phyloP scores from a whole-genome alignment of 2,329 filamentous ascomycete species.

The Arthrocladium fulminans region DNA sequence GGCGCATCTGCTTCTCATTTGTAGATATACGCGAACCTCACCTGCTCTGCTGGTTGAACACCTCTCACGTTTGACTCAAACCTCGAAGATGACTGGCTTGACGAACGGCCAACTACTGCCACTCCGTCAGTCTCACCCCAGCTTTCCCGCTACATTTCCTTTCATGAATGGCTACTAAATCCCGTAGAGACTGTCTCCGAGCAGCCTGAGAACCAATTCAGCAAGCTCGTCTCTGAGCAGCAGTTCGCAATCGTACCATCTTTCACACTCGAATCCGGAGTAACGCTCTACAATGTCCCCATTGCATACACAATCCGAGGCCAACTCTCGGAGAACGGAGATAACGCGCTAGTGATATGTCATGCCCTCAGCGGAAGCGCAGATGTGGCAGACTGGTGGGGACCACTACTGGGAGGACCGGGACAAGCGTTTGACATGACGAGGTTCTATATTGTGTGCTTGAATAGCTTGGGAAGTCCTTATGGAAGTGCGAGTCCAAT shows the following conservation, averaged over 20 bases:
- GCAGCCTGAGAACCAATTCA: conserved; percentile 88
- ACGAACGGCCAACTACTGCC: not conserved
- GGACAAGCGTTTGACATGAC: conserved; percentile 47
- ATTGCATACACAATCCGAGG: conserved; percentile 58
- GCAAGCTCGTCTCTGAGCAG: conserved; percentile 77
- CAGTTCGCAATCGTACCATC: conserved; percentile 75
- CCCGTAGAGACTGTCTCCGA: conserved; percentile 46
- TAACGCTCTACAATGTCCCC: conserved; percentile 65
- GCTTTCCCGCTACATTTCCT: not conserved
- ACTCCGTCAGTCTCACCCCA: conserved; percentile 33
- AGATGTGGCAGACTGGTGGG: conserved; percentile 50
- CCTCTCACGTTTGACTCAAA: too few relatives aligned
- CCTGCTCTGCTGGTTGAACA: too few relatives aligned
- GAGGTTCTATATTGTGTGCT: conserved; percentile 46
- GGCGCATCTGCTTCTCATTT: too few relatives aligned
- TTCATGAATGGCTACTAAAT: conserved; percentile 40
- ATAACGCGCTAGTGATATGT: conserved; percentile 57
- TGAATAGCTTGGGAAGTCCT: conserved; percentile 47
- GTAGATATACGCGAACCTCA: too few relatives aligned
- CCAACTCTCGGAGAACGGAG: conserved; percentile 44
- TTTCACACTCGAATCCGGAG: conserved; percentile 89
- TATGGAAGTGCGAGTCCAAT: conserved; percentile 48
- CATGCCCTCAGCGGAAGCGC: conserved; percentile 47
- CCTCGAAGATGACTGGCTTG: not conserved
- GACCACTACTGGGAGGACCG: conserved; percentile 43